Conservation (phyloP, 2,329 filamentous ascomycete genomes). For the Apiospora phragmitis region DNA sequence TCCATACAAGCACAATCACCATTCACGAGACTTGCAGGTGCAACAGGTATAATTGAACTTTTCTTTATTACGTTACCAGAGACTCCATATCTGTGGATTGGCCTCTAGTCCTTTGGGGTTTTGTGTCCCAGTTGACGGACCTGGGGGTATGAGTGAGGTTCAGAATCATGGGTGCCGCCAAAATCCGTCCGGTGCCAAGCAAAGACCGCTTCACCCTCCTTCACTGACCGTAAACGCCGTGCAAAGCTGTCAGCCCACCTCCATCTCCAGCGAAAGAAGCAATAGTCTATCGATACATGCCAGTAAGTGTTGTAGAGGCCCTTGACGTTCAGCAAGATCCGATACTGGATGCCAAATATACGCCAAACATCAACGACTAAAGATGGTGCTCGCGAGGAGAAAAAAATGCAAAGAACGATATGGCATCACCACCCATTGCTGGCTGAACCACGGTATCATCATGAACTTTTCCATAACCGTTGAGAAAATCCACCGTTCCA, state of each 20-base stretch:
- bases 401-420: conserved; percentile 34
- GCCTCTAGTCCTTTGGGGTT: conserved; percentile 28
- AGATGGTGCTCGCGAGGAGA: conserved; percentile 18
- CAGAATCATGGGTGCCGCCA: conserved; percentile 36
- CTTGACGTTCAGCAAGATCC: conserved; percentile 23
- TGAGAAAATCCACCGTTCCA: conserved; percentile 23
- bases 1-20: not conserved
- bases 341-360: conserved; percentile 20
- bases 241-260: conserved; percentile 31
- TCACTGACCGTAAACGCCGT: conserved; percentile 36
- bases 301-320: conserved; percentile 23
- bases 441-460: conserved; percentile 25
- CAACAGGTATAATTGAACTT: conserved; percentile 20
- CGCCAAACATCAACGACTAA: conserved; percentile 20
- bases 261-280: conserved; percentile 27
- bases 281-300: conserved; percentile 37
- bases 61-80: conserved; percentile 34
- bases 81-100: conserved; percentile 31
- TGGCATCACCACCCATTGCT: conserved; percentile 23
- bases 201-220: conserved; percentile 30
- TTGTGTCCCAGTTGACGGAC: conserved; percentile 31
- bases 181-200: conserved; percentile 33
- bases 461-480: conserved; percentile 35
- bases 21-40: not conserved
- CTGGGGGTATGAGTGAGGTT: conserved; percentile 30